These are phyloP conservation scores for Torrubiella hemipterigena DNA, from an alignment of 2,329 filamentous ascomycete species.

Conservation along the genomic window DNA sequence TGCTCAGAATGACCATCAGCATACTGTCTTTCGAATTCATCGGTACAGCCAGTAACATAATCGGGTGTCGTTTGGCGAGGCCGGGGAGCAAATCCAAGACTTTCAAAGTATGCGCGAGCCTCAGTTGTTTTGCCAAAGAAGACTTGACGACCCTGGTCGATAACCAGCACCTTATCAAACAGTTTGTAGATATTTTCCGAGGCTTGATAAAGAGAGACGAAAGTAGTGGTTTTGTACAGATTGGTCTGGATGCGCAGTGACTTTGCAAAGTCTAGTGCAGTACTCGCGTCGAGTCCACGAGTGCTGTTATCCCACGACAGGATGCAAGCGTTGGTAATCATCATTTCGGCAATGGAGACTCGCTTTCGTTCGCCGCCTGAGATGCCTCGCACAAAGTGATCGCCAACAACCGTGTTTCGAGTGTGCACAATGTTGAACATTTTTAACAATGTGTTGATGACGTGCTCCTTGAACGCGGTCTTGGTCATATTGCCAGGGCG, in stretches of 20 bases:
- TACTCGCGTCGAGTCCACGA: slow-evolving; percentile 55
- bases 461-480: slow-evolving; percentile 61
- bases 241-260: slow-evolving; percentile 72
- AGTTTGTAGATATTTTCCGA: slow-evolving; percentile 69
- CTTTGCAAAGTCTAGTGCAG: slow-evolving; percentile 53
- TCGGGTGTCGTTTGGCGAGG: slow-evolving; percentile 72
- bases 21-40: slow-evolving; percentile 73
- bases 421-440: slow-evolving; percentile 96
- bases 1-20: slow-evolving; percentile 50
- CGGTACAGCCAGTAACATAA: slow-evolving; percentile 72
- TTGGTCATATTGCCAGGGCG: slow-evolving; percentile 63
- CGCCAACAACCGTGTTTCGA: slow-evolving; percentile 71
- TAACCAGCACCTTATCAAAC: slow-evolving; percentile 77
- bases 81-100: slow-evolving; percentile 61
- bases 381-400: slow-evolving; percentile 68
- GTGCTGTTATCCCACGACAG: slow-evolving; percentile 68
- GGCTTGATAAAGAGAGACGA: slow-evolving; percentile 78
- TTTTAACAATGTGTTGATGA: slow-evolving; percentile 63
- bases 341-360: slow-evolving; percentile 73
- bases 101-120: slow-evolving; percentile 64
- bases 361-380: slow-evolving; percentile 71
- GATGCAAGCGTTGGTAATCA: slow-evolving; percentile 61
- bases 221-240: slow-evolving; percentile 72
- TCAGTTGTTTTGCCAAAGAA: slow-evolving; percentile 60
- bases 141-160: slow-evolving; percentile 63